Base-by-base conservation (phyloP, 2,329 filamentous ascomycete species). In the Colletotrichum sp. region DNA sequence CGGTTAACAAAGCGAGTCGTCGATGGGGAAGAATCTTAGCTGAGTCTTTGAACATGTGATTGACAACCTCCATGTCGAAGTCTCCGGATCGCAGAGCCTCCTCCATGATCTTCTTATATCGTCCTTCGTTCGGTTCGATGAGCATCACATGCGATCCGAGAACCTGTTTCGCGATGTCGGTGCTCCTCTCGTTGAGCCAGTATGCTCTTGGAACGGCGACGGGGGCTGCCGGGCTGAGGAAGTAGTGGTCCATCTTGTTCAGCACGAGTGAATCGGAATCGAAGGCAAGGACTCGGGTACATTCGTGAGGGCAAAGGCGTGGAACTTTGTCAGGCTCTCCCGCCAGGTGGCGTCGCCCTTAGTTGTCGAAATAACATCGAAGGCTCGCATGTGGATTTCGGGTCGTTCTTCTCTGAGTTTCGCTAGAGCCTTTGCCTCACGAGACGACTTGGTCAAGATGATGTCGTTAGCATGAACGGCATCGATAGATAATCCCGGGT, bases 141-240 rank as follows among this genome's bases (percentile, higher is more conserved):
- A 93, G 87, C 79, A 93, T 87, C 15, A 93, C 80, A 5, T 91
- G 86, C 0, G 90, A 91, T 0, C 52, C 57, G 1, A 88, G 89
- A 15, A 92, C 83, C 15, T 68, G 85, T n/a, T 81, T 83, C 7
- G 32, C 70, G 28, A 68, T 28, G 12, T 79, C 79, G 19, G 84
- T 80, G 3, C 88, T 90, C n/a, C 36, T 57, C 2, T 60, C 34
- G 27, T 61, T 61, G 2, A 91, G 86, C 93, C 93, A 95, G 82
- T 95, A 95, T 8, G 93, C 93, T 36, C 92, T 90, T 2, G 93
- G 92, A 89, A 95, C 93, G 3, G 93, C 93, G 6, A 93, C 88
- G 1, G 89, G 86, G 1, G 89, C 87, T 1, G 85, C 81, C 0
- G 93, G 93, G 2, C 94, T 86, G 36, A 93, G 88, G 84, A 95